Evolutionary conservation across 1,284 basidiomycete species (phyloP).

Genomic region (Ceratobasidium sp.): DNA sequence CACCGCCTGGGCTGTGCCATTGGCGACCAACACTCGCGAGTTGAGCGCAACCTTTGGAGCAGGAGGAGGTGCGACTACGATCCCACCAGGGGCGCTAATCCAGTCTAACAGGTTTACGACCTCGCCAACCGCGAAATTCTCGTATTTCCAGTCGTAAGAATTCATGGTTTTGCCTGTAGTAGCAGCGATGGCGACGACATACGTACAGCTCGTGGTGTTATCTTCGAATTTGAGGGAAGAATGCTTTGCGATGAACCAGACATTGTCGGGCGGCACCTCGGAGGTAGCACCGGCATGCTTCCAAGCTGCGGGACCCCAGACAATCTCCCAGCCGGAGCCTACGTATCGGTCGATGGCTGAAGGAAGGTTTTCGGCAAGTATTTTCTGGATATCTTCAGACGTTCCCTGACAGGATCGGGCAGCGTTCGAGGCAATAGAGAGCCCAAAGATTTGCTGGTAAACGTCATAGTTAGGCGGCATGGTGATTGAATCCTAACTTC

Average conservation of each 20-base stretch:
- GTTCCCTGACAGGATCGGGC: neutral
- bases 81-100: neutral
- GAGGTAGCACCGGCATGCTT: neutral
- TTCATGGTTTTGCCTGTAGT: conserved; percentile 7
- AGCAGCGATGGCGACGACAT: conserved; percentile 39
- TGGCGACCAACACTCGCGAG: neutral
- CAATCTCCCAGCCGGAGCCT: conserved; percentile 30
- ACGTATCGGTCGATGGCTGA: neutral
- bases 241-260: conserved; percentile 38
- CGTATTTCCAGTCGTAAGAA: conserved; percentile 7
- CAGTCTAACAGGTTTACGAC: conserved; percentile 14
- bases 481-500: too few relatives aligned
- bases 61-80: neutral
- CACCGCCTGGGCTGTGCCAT: neutral
- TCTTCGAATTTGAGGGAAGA: conserved; percentile 8
- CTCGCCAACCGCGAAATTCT: neutral
- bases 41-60: neutral
- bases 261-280: neutral
- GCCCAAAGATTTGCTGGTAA: conserved; percentile 37
- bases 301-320: conserved; percentile 41
- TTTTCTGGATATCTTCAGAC: neutral
- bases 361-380: neutral
- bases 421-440: conserved; percentile 18
- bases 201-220: neutral
- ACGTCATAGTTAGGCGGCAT: conserved; percentile 22